Evolutionary conservation across 495 filamentous ascomycete species (phyloP).

Genomic region (Talaromyces borbonicus): DNA sequence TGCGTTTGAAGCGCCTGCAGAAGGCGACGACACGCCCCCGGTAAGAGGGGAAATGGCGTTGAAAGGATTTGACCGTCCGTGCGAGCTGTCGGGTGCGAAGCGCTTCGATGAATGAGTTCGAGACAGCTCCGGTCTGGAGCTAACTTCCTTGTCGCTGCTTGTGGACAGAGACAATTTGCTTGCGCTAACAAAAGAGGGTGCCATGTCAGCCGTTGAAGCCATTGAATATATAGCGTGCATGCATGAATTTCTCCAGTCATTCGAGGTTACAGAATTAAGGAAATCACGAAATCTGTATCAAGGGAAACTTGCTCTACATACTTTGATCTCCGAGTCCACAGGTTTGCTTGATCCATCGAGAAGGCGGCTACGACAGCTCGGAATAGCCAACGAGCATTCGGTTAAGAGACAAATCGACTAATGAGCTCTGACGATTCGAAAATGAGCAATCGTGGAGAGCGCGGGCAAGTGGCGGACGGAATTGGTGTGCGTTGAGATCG

Average conservation of each 20-base stretch:
- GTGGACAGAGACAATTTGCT: slow-evolving; percentile 81
- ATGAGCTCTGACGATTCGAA: slow-evolving; percentile 9
- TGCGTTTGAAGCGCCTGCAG: slow-evolving; percentile 75
- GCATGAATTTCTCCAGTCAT: too few relatives aligned
- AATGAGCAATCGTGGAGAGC: slow-evolving; percentile 18
- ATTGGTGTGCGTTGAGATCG: too few relatives aligned
- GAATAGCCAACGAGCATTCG: slow-evolving; percentile 31
- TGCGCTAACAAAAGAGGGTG: too few relatives aligned
- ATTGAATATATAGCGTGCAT: too few relatives aligned
- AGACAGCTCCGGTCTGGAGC: slow-evolving; percentile 52
- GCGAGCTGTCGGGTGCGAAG: slow-evolving; percentile 67
- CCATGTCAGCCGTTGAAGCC: too few relatives aligned
- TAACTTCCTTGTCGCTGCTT: slow-evolving; percentile 45
- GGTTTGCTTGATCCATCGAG: slow-evolving; percentile 55
- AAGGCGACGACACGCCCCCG: slow-evolving; percentile 70
- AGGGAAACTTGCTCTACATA: slow-evolving; percentile 36
- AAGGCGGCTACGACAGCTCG: slow-evolving; percentile 30
- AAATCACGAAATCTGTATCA: not conserved
- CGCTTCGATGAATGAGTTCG: slow-evolving; percentile 60
- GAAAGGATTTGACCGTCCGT: slow-evolving; percentile 79
- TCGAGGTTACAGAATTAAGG: too few relatives aligned
- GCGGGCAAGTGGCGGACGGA: slow-evolving; percentile 7
- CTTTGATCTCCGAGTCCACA: slow-evolving; percentile 93
- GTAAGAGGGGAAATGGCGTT: slow-evolving; percentile 65
- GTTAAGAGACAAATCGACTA: slow-evolving; percentile 16